Evolutionary conservation across 306 rosid species (phyloP), one percentile per base, ranked within the genome.

Genomic region (Prunus salicina): DNA sequence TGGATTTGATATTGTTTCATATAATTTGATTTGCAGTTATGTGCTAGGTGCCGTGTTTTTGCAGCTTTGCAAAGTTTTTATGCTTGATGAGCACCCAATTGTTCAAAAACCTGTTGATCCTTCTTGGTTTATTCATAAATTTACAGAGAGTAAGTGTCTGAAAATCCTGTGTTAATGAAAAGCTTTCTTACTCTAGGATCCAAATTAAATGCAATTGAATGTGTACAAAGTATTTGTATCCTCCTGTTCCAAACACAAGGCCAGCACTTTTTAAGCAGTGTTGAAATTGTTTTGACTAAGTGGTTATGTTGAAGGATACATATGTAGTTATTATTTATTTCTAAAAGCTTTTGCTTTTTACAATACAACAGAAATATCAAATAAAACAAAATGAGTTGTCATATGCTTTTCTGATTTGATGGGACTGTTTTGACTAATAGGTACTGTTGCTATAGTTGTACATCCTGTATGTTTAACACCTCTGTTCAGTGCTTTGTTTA

Each of bases 71-170:
- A 76, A 86, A 88, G 82, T 87, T 47, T 76, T 90, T 71, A 89
- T 89, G 78, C 91, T 89, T 47, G 86, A 71, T 34, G 88, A 93
- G 85, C 96, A 87, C 68, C 88, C 89, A 46, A 85, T 89, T 64
- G 86, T 89, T 81, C 86, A 85, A 72, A 90, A 85, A 75, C 94
- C 91, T 47, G 83, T 93, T 76, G 98, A 93, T 87, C 98, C 98
- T 30, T 84, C 93, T 72, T 93, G 91, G 55, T 93, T 86, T 72
- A 89, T 93, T 20, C 77, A 80, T 57, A 89, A 83, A 77, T 93
- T 80, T 81, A 84, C 96, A 15, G 86, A 78, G 65, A 82, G 97
- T 93, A 83, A 85, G 94, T 78, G 49, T 81, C 55, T 27, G 24
- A 18, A 16, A 62, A 13, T 34, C 22, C 47, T 60, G 41, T 27